phyloP scores from a whole-genome alignment of 116 monocot genomes.

The Thalassia testudinum region DNA sequence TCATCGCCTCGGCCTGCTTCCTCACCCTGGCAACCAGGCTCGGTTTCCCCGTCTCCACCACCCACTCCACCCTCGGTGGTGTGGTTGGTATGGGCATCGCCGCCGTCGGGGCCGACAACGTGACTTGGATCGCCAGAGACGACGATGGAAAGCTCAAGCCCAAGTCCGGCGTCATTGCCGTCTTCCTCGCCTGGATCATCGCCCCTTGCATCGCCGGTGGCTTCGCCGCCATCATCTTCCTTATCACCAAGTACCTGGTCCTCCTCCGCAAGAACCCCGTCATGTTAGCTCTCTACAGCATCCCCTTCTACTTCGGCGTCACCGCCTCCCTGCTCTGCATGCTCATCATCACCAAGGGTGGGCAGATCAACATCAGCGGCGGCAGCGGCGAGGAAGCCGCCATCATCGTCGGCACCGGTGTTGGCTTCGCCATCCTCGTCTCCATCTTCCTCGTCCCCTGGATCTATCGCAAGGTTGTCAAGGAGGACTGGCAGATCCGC shows the following conservation, averaged over 20 bases:
- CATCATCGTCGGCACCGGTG: slow-evolving; percentile 1
- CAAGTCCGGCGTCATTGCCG: background rate
- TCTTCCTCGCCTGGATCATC: slow-evolving; percentile 1
- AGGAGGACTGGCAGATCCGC: too few relatives aligned
- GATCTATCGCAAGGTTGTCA: background rate
- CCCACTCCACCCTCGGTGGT: slow-evolving; percentile 1
- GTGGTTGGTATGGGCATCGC: slow-evolving; percentile 2
- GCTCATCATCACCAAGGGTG: slow-evolving; percentile 1
- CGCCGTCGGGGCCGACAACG: too few relatives aligned
- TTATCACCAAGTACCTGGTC: slow-evolving; percentile 1
- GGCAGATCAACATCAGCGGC: background rate
- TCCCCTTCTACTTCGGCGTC: slow-evolving; percentile 4
- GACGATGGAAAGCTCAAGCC: background rate
- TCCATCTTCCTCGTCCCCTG: slow-evolving; percentile 3
- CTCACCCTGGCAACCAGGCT: background rate
- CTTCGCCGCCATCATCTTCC: slow-evolving; percentile 1
- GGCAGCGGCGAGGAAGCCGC: background rate
- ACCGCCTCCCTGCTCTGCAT: slow-evolving; percentile 5
- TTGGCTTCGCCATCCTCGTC: background rate
- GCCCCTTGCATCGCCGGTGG: slow-evolving; percentile 2
- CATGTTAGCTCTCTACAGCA: slow-evolving; percentile 2
- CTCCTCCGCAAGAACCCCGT: slow-evolving; percentile 1
- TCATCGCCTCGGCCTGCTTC: background rate
- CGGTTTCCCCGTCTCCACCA: slow-evolving; percentile 4
- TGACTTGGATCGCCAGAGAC: background rate